These are phyloP conservation scores for Sphaerulina vaccinii DNA, from an alignment of 2,329 filamentous ascomycete genomes.

Conservation along the genomic window DNA sequence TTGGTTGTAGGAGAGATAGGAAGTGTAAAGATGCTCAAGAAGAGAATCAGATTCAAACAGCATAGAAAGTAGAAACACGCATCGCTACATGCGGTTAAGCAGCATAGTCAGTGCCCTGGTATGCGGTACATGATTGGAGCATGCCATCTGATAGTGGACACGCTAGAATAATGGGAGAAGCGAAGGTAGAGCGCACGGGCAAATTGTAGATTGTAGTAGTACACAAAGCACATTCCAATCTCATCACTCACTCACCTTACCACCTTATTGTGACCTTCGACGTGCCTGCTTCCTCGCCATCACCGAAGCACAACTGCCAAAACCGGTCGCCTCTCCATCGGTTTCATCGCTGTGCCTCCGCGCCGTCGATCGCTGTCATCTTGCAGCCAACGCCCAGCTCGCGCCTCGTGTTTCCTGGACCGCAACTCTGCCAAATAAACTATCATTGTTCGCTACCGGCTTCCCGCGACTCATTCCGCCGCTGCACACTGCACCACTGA, in stretches of 20 bases:
- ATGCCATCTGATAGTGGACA: neutral
- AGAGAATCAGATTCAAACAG: neutral
- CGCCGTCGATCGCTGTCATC: neutral
- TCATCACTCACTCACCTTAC: no score
- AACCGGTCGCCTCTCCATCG: no score
- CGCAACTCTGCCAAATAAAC: conserved; percentile 1
- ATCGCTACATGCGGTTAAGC: neutral
- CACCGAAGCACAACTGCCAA: no score
- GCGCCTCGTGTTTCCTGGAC: no score
- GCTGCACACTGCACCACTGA: conserved; percentile 10
- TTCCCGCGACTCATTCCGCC: conserved; percentile 13
- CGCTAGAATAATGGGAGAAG: neutral
- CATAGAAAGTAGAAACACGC: neutral
- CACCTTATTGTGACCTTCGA: no score
- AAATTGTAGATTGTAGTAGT: neutral
- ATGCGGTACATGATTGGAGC: neutral
- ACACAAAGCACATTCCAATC: neutral
- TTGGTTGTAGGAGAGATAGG: neutral
- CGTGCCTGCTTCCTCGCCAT: no score
- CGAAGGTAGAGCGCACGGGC: neutral
- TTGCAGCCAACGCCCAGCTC: neutral
- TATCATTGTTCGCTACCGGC: conserved; percentile 8
- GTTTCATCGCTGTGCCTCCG: no score
- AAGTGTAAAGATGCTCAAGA: neutral
- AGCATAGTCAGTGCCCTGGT: neutral